These are phyloP conservation scores for Chytridiales sp. DNA, from an alignment of 371 early-diverging fungal species.

Conservation along the genomic window DNA sequence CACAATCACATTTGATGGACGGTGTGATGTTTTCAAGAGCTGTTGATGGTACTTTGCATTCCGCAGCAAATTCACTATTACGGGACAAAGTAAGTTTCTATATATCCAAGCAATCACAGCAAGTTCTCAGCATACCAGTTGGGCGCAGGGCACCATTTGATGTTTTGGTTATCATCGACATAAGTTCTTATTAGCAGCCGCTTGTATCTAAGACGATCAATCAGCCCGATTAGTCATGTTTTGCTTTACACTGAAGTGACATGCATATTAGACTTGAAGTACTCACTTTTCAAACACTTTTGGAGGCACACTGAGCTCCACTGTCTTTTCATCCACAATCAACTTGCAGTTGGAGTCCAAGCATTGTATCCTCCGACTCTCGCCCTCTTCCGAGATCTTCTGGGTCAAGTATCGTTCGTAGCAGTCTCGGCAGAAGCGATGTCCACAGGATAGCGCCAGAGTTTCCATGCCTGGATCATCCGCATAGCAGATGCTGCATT, in stretches of 20 bases:
- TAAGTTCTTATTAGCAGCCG: conserved; percentile 78
- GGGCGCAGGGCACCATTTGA: conserved; percentile 95
- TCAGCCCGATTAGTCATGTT: too few species aligned
- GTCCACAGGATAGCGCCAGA: conserved; percentile 67
- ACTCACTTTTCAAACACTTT: conserved; percentile 54
- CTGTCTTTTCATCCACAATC: conserved; percentile 77
- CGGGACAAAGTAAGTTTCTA: neutral
- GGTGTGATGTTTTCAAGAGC: conserved; percentile 78
- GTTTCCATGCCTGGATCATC: conserved; percentile 52
- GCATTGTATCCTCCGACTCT: conserved; percentile 82
- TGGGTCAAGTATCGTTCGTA: conserved; percentile 78
- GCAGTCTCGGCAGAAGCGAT: conserved; percentile 84
- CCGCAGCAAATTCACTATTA: conserved; percentile 75
- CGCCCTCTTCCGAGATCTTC: conserved; percentile 87
- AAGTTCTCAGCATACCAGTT: conserved; percentile 60
- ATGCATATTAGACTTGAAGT: too few species aligned
- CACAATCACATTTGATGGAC: conserved; percentile 80
- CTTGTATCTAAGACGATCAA: conserved; percentile 70
- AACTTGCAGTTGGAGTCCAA: conserved; percentile 74
- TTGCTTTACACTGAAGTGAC: too few species aligned
- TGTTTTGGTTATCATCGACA: conserved; percentile 78
- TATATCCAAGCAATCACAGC: neutral
- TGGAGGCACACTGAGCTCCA: conserved; percentile 61
- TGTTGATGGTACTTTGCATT: conserved; percentile 75
- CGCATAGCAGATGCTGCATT: conserved; percentile 86